Evolutionary conservation across 2,329 filamentous ascomycete species (phyloP).

Genomic region (Penicillium occitanis): DNA sequence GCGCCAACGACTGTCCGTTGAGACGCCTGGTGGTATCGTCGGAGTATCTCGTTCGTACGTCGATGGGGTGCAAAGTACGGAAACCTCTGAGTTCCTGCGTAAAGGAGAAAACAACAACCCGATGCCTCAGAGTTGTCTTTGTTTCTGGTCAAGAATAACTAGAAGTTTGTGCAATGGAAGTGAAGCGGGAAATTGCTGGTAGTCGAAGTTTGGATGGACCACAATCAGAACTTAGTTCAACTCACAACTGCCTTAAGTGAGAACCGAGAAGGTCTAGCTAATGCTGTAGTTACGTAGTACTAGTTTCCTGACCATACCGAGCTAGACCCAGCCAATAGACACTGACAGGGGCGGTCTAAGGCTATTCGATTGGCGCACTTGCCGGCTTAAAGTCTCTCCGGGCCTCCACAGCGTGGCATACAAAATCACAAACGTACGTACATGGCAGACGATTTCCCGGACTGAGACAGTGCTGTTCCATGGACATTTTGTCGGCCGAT

Average conservation of each 20-base stretch:
- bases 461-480: background rate
- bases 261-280: background rate
- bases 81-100: background rate
- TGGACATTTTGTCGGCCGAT: background rate
- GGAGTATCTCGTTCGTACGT: background rate
- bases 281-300: background rate
- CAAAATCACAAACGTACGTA: background rate
- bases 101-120: background rate
- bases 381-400: slow-evolving; percentile 3
- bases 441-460: background rate
- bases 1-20: background rate
- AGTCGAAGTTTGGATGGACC: background rate
- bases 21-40: background rate
- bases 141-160: background rate
- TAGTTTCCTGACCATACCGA: background rate
- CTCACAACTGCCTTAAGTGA: background rate
- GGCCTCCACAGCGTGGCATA: background rate
- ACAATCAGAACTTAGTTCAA: background rate
- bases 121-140: too few relatives aligned
- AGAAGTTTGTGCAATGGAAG: background rate
- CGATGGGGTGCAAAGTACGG: background rate
- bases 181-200: background rate
- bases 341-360: background rate
- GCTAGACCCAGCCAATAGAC: background rate
- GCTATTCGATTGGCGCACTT: background rate